A percentile compares a stretch with the other conserved stretches of the same genome.
Evolutionary conservation across 805 yeast genomes (phyloP).

Genomic region (Myxozyma nipponensis): DNA sequence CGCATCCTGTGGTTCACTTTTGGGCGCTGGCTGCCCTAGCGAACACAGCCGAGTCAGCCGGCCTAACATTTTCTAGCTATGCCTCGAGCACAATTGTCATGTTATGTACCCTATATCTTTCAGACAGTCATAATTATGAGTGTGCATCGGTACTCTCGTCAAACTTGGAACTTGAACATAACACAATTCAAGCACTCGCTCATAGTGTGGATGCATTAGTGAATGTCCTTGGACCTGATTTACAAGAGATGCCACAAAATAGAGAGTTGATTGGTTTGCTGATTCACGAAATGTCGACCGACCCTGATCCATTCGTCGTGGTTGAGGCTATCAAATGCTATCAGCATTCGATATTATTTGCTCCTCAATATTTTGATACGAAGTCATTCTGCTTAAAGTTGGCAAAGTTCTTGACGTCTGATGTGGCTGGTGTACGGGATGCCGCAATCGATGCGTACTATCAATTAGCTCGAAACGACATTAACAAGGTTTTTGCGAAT

Average conservation of each 20-base stretch:
- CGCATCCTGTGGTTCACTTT: constrained; percentile 78
- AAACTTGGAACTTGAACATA: constrained; percentile 47
- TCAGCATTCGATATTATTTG: constrained; percentile 50
- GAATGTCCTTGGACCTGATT: constrained; percentile 57
- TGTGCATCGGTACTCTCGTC: constrained; percentile 45
- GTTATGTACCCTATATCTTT: constrained; percentile 41
- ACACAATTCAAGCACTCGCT: constrained; percentile 46
- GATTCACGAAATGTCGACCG: constrained; percentile 39
- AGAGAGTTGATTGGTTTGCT: constrained; percentile 36
- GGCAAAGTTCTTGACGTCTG: constrained; percentile 17
- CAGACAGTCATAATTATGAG: constrained; percentile 51
- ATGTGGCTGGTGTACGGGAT: constrained; percentile 31
- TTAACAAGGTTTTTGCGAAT: constrained; percentile 43
- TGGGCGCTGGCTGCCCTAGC: constrained; percentile 63
- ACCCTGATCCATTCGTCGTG: constrained; percentile 33
- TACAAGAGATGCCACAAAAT: constrained; percentile 32
- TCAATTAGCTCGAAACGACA: constrained; percentile 55
- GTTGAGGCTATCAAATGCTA: constrained; percentile 42
- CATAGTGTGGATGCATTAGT: constrained; percentile 46
- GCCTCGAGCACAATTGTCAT: constrained; percentile 45
- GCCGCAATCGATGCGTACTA: constrained; percentile 54
- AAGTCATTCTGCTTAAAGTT: constrained; percentile 33
- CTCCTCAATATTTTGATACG: constrained; percentile 38
- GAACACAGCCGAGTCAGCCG: constrained; percentile 53
- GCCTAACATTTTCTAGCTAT: constrained; percentile 44